These are phyloP conservation scores for Xerophyta viscosa DNA, from an alignment of 106 monocot genomes.

Conservation along the genomic window DNA sequence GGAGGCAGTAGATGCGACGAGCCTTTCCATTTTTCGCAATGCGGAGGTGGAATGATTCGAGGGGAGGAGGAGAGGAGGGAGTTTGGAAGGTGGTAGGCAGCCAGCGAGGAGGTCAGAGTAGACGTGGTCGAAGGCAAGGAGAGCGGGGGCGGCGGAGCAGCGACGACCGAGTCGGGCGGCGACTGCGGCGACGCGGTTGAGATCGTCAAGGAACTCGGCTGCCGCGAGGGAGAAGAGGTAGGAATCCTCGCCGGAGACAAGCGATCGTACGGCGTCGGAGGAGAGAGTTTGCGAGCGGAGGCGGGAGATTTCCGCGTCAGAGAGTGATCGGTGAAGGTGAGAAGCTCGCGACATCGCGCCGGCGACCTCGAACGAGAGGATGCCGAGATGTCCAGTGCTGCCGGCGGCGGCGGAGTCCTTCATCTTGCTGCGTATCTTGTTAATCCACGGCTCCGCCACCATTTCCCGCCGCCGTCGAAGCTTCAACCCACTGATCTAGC, in stretches of 20 bases:
- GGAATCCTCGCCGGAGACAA: conserved; percentile 44
- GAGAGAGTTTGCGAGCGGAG: conserved; percentile 28
- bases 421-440: conserved; percentile 42
- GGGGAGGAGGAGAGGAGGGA: conserved; percentile 26
- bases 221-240: conserved; percentile 53
- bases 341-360: conserved; percentile 76
- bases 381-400: conserved; percentile 32
- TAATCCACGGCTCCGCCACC: conserved; percentile 51
- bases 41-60: conserved; percentile 33
- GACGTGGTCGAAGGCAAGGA: conserved; percentile 86
- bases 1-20: conserved; percentile 45
- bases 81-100: conserved; percentile 20
- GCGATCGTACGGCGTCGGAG: conserved; percentile 35
- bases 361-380: conserved; percentile 90
- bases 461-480: too few species aligned
- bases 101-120: conserved; percentile 66
- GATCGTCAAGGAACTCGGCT: conserved; percentile 79
- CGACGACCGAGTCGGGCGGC: conserved; percentile 70
- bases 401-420: conserved; percentile 3
- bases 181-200: conserved; percentile 76
- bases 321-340: conserved; percentile 70
- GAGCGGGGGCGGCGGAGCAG: conserved; percentile 52
- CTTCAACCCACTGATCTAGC: too few species aligned
- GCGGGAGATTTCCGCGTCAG: conserved; percentile 37
- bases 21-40: conserved; percentile 68